A percentile compares a stretch with the other conserved stretches of the same genome.
These are phyloP conservation scores for Waltergamsia citrina DNA, from an alignment of 2,329 filamentous ascomycete species.

Conservation along the genomic window DNA sequence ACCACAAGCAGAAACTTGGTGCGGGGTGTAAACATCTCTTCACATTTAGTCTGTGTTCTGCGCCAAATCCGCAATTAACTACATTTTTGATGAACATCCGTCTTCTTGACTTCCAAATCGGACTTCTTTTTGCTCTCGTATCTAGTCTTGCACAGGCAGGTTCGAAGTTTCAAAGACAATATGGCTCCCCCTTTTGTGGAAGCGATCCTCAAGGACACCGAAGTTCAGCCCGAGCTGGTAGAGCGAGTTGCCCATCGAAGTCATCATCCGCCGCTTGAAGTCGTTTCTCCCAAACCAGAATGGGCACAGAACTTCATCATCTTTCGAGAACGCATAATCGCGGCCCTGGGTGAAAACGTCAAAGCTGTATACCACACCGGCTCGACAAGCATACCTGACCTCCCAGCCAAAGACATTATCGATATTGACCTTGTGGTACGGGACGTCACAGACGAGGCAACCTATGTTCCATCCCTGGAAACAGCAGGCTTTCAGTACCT, in stretches of 20 bases:
- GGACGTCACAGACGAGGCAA: conserved; percentile 26
- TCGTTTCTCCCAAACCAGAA: conserved; percentile 23
- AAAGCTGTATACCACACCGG: conserved; percentile 34
- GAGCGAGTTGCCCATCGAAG: conserved; percentile 16
- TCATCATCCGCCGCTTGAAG: conserved; percentile 12
- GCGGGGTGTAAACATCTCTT: no score
- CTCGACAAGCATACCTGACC: conserved; percentile 37
- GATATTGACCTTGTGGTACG: conserved; percentile 39
- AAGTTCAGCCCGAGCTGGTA: conserved; percentile 10
- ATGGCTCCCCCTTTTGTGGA: conserved; percentile 13
- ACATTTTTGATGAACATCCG: no score
- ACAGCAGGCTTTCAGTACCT: conserved; percentile 33
- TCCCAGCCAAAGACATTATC: conserved; percentile 41
- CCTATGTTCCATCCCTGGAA: conserved; percentile 33
- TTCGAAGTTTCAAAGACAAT: no score
- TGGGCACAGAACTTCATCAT: conserved; percentile 24
- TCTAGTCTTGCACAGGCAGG: no score
- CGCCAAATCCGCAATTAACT: no score
- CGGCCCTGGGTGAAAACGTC: conserved; percentile 23
- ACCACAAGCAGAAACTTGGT: no score
- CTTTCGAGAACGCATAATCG: conserved; percentile 20
- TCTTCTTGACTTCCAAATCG: no score
- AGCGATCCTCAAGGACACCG: conserved; percentile 15
- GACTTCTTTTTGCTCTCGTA: no score
- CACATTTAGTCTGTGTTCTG: no score